Evolutionary conservation across 2,329 filamentous ascomycete genomes (phyloP), one percentile per base, ranked within the genome.

Genomic region (Dichotomopilus funicola): DNA sequence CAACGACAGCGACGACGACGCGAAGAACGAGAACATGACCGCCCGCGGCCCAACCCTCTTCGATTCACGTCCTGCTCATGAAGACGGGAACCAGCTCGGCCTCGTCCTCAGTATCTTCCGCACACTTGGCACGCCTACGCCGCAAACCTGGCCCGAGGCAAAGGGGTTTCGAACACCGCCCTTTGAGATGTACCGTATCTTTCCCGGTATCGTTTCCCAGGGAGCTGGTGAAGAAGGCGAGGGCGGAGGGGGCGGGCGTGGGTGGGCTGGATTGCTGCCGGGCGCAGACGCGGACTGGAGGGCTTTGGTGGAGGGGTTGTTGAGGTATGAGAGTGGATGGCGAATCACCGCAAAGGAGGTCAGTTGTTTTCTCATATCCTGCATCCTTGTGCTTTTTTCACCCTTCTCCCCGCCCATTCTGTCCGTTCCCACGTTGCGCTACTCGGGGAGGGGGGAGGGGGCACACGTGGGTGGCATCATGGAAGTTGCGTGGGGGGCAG

Each of bases 41-140:
- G 19, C 19, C 19, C 19, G 69, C 59, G 77, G 61, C 45, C 73
- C 58, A n/a, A 78, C 87, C 0, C 75, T 97, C 0, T 97, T 99
- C 63, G 87, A 94, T 67, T 89, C 90, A 3, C 88, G 90, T 1
- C 70, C 78, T 2, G 76, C 74, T 0, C 76, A 81, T 57, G 89
- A 95, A 63, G 79, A 97, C 50, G 94, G 95, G 0, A 97, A 89
- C 66, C 94, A 99, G 71, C 77, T 99, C 41, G 88, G 89, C 0
- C 76, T 99, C 50, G 92, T 99, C 55, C 79, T 91, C 52, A 96
- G 90, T 66, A 92, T 97, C 38, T 97, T 99, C 73, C 86, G 88
- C 71, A 95, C 87, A 0, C 71, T 99, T 6, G 95, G 95, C 1
- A 96, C 91, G 1, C 94, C 94, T 0, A 87, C 87, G 45, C 71